A percentile compares a stretch with the other conserved stretches of the same genome.
Conservation (phyloP, 140 eudicot species). For the Senecio squalidus region DNA sequence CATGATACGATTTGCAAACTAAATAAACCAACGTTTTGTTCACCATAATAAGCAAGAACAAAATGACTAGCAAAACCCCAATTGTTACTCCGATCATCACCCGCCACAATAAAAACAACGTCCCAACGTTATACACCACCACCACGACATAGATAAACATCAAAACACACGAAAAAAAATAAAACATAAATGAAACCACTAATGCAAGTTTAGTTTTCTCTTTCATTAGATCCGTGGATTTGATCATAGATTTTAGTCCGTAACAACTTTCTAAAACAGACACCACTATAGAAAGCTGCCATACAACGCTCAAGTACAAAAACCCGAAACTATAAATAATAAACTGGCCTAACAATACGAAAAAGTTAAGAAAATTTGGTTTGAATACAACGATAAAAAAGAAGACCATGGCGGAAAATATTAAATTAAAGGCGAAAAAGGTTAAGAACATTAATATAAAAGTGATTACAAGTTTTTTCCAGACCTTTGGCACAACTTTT, state of each 20-base stretch:
- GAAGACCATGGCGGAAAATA: slow-evolving; percentile 10
- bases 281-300: slow-evolving; percentile 41
- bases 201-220: slow-evolving; percentile 29
- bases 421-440: slow-evolving; percentile 24
- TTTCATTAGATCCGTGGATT: slow-evolving; percentile 24
- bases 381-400: background rate
- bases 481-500: slow-evolving; percentile 37
- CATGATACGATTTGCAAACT: slow-evolving; percentile 26
- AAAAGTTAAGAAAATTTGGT: background rate
- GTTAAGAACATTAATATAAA: slow-evolving; percentile 26
- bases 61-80: background rate
- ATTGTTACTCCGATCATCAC: slow-evolving; percentile 8
- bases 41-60: slow-evolving; percentile 12
- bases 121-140: background rate
- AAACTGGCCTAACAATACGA: too few species aligned
- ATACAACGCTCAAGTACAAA: slow-evolving; percentile 21
- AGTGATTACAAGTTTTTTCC: slow-evolving; percentile 44
- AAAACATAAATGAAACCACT: background rate
- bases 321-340: too few species aligned
- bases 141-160: background rate
- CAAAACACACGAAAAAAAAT: background rate
- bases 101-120: background rate
- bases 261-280: slow-evolving; percentile 34
- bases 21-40: slow-evolving; percentile 19
- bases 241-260: slow-evolving; percentile 34